Percentiles rank a stretch among this genome's conserved stretches.
phyloP scores from a whole-genome alignment of 2,329 filamentous ascomycete genomes.

The Beauveria scarabaeidicola region DNA sequence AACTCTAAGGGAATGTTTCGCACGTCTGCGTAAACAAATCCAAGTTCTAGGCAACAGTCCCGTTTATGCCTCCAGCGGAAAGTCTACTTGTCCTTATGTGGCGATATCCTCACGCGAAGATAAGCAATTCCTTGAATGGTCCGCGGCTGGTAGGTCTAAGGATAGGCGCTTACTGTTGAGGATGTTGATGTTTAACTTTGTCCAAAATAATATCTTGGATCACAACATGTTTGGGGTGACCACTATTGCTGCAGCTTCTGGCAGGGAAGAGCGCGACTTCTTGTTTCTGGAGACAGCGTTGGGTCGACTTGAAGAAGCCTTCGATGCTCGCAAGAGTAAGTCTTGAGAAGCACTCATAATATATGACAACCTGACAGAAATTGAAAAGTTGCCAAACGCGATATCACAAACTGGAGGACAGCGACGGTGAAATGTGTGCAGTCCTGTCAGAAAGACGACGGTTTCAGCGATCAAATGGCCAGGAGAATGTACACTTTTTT shows the following conservation, averaged over 20 bases:
- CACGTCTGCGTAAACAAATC: not conserved
- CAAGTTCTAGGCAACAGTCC: not conserved
- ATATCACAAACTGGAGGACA: not conserved
- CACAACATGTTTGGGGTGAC: not conserved
- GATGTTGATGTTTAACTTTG: not conserved
- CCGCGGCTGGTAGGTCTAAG: not conserved
- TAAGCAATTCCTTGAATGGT: not conserved
- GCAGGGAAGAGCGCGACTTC: not conserved
- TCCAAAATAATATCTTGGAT: not conserved
- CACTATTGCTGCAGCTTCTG: not conserved
- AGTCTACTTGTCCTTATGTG: not conserved
- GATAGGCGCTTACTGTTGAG: not conserved
- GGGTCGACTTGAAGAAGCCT: not conserved
- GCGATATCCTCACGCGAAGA: not conserved
- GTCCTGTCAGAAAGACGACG: not conserved
- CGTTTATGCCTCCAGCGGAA: not conserved
- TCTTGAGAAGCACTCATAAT: fast-evolving
- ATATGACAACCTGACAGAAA: not conserved
- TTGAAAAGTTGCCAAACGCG: not conserved
- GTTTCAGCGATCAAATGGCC: not conserved
- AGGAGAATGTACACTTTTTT: not conserved
- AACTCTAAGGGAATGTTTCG: not conserved
- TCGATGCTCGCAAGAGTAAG: not conserved
- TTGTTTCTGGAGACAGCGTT: not conserved
- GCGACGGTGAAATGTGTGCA: not conserved